Evolutionary conservation across 108 stramenopile species (phyloP), one percentile per base, ranked within the genome.

Genomic region (Nitzschia inconspicua): DNA sequence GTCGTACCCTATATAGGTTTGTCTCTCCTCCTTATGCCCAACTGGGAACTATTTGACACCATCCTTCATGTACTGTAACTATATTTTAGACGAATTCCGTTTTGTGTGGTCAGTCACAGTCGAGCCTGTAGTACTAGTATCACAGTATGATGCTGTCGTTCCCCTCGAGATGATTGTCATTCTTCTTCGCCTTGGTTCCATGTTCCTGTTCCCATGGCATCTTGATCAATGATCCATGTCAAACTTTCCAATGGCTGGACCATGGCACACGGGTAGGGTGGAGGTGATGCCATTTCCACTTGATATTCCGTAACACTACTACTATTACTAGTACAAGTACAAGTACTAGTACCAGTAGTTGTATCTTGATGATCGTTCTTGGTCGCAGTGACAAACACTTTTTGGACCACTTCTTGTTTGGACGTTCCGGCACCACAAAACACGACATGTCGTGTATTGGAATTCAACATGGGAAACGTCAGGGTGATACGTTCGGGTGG

Each of bases 401-500:
- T 48, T 27, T 48, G 14, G 24, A 88, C 22, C 57, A 93, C 82
- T 2, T 88, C 76, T 24, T 56, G 52, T 58, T 95, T 95, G 53
- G 78, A 72, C 18, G 37, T 63, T 4, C 94, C 94, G 0, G 83
- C 83, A 6, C 89, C 94, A 66, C 85, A 83, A 30, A 95, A 80
- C 43, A 95, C 77, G 14, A 95, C 68, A 39, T 86, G 39, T 25
- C 79, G 55, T 26, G 93, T 80, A 3, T 57, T 23, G 19, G 76
- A 58, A 43, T 93, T 91, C 50, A 98, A 57, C 4, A 88, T 71
- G 1, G 80, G 88, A 27, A 85, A 80, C 9, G 97, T 96, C 39
- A 98, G 68, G 9, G 97, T 98, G 50, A 98, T 94, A 16, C 97
- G 86, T 25, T 73, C 48, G 0, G 94, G 79, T 14, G 97, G 97